Base-by-base conservation (phyloP, 176 grass and related monocot genomes). In the Tillandsia leiboldiana region DNA sequence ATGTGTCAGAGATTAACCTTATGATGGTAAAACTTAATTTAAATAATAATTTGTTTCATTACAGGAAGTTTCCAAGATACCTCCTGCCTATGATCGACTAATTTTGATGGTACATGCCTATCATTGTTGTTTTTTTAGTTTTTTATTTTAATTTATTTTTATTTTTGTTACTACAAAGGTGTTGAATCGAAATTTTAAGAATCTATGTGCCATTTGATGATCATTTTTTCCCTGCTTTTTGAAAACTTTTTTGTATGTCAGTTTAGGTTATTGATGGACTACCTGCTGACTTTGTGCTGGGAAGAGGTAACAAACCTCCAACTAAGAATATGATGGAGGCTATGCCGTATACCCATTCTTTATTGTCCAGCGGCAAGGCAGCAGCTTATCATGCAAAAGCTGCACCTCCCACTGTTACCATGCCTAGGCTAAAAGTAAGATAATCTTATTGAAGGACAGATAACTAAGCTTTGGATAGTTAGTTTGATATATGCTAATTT, bases 201-300 rank as follows among this genome's bases (percentile, higher is more conserved):
- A 49, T 48, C 42, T 59, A 12, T 42, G 33, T 42, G 33, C 33
- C 33, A 42, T 26, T 2, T 62, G 63, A 68, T 29, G 29, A 68
- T 74, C 10, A 48, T 63, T 12, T 56, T 50, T 48, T 54, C 47
- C 51, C 49, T 54, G 26, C 24, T 76, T 80, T 81, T 76, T 81
- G 68, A 53, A 42, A 42, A 6, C 3, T 42, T 87, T 48, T 74
- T 22, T 75, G 18, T 18, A 78, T 91, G 66, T 77, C 78, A 77
- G 88, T 90, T 75, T 83, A 97, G 89, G 89, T 97, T 53, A 90
- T 97, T 73, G 94, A 97, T 67, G 94, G 89, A 9, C 76, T 97
- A 66, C 94, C 89, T 81, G 86, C 94, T 52, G 94, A 97, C 75
- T 92, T 97, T 81, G 75, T 92, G 50, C 74, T 92, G 63, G 94